Evolutionary conservation across 1,284 basidiomycete genomes (phyloP).

Genomic region (Cutaneotrichosporon cutaneum): DNA sequence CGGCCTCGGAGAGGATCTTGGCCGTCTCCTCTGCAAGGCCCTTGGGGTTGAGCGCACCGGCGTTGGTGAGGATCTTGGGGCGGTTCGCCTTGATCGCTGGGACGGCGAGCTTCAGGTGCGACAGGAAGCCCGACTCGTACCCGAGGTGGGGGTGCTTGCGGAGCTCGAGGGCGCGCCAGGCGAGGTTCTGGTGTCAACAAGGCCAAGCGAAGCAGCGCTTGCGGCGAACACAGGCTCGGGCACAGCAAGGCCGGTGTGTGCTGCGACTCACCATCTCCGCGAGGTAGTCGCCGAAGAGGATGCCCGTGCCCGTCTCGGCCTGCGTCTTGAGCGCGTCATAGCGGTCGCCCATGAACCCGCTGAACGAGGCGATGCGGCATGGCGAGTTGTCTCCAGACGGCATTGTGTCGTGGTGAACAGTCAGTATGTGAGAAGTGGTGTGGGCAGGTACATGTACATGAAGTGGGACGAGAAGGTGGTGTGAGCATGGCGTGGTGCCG

Average conservation of each 20-base stretch:
- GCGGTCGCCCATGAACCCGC: constrained; percentile 19
- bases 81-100: constrained; percentile 20
- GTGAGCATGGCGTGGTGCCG: neutral
- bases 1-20: constrained; percentile 15
- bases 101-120: constrained; percentile 17
- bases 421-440: neutral
- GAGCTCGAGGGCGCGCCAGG: constrained; percentile 25
- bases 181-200: constrained; percentile 25
- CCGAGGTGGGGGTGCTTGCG: constrained; percentile 20
- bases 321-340: constrained; percentile 18
- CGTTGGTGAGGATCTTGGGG: constrained; percentile 28
- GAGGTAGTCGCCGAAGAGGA: constrained; percentile 28
- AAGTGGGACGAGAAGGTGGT: neutral
- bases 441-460: neutral
- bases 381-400: neutral
- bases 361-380: constrained; percentile 26
- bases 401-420: too few relatives aligned
- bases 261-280: constrained; percentile 21
- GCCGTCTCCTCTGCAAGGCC: constrained; percentile 19
- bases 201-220: too few relatives aligned
- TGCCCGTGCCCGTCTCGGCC: constrained; percentile 16
- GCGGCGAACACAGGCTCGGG: too few relatives aligned
- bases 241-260: too few relatives aligned
- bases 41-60: constrained; percentile 28
- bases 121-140: constrained; percentile 28